Percentiles rank a stretch among this genome's conserved stretches.
These are phyloP conservation scores for Fusarium miscanthi DNA, from an alignment of 2,329 filamentous ascomycete genomes.

Conservation along the genomic window DNA sequence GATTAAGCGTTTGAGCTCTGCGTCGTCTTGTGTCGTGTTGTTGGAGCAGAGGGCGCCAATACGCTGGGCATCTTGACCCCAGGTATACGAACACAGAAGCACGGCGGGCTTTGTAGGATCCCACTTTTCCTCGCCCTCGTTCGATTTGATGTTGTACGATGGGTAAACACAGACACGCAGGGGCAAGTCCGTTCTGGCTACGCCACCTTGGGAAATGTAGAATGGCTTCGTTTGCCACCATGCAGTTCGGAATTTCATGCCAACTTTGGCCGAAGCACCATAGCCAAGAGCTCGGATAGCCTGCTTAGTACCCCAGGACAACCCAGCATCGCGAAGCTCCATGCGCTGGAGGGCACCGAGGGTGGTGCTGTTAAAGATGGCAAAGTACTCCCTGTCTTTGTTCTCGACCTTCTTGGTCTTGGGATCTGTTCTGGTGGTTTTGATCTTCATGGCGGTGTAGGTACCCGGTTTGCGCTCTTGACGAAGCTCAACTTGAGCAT, in stretches of 20 bases:
- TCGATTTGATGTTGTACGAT: not conserved
- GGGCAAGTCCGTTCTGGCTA: not conserved
- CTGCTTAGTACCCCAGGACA: not conserved
- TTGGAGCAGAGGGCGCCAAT: not conserved
- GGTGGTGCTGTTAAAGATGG: not conserved
- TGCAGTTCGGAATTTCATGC: not conserved
- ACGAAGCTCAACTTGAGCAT: not conserved
- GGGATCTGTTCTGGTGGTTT: not conserved
- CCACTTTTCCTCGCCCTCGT: not conserved
- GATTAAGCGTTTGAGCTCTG: not conserved
- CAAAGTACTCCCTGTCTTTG: not conserved
- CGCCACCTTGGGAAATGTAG: not conserved
- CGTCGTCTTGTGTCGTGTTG: not conserved
- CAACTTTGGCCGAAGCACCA: accelerated
- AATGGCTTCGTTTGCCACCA: not conserved
- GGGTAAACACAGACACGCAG: not conserved
- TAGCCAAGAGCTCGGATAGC: not conserved
- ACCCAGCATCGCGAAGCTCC: not conserved
- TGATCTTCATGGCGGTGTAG: not conserved
- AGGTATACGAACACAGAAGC: not conserved
- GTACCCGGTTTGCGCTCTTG: accelerated
- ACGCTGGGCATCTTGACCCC: not conserved
- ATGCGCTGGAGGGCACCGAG: not conserved
- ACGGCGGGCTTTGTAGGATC: not conserved
- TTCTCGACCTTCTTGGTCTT: not conserved